These are phyloP conservation scores for Termitomyces sp. DNA, from an alignment of 768 basidiomycete genomes.

Conservation along the genomic window DNA sequence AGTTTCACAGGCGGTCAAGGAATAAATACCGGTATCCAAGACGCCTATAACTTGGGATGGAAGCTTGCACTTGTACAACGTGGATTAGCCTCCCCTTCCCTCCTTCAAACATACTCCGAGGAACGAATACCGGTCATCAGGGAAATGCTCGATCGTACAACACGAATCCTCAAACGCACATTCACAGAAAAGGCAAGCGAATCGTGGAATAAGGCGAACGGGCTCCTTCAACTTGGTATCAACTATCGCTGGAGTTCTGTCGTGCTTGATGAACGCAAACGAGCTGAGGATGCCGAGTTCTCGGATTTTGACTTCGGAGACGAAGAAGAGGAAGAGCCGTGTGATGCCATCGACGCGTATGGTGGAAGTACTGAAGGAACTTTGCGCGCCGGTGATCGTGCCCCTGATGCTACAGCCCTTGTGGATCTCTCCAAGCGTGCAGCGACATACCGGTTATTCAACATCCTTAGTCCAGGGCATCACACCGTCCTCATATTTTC, in stretches of 20 bases:
- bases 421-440: conserved; percentile 12
- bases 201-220: conserved; percentile 16
- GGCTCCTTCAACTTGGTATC: conserved; percentile 38
- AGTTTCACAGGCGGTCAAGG: conserved; percentile 37
- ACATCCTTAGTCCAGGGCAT: conserved; percentile 23
- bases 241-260: conserved; percentile 50
- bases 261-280: conserved; percentile 34
- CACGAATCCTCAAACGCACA: conserved; percentile 19
- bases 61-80: conserved; percentile 38
- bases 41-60: conserved; percentile 34
- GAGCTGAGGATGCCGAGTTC: conserved; percentile 8
- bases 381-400: conserved; percentile 37
- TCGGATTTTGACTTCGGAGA: conserved; percentile 8
- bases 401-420: conserved; percentile 34
- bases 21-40: conserved; percentile 21
- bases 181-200: conserved; percentile 11
- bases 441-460: conserved; percentile 22
- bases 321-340: conserved; percentile 7
- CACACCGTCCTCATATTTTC: conserved; percentile 39
- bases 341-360: conserved; percentile 17
- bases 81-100: conserved; percentile 23
- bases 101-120: conserved; percentile 35
- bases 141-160: conserved; percentile 36
- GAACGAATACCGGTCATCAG: conserved; percentile 42
- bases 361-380: conserved; percentile 17